Percentiles rank a stretch among this genome's conserved stretches.
phyloP scores from a whole-genome alignment of 768 basidiomycete species.

The Hydnomerulius pinastri region DNA sequence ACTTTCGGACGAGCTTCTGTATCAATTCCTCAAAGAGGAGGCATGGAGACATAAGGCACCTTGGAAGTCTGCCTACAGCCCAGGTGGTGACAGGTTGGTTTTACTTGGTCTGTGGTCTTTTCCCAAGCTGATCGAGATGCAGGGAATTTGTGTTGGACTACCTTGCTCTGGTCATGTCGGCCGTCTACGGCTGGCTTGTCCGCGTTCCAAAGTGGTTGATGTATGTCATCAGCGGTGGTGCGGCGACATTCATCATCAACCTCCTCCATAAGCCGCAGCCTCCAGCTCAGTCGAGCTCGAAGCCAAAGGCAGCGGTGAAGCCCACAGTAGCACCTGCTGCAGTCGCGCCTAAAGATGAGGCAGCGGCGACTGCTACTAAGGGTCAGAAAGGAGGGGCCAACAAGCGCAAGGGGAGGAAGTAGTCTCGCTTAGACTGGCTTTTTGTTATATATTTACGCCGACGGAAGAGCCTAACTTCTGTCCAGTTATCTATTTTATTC shows the following conservation, averaged over 20 bases:
- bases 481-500: neutral
- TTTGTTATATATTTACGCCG: no score
- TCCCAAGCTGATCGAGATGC: constrained; percentile 9
- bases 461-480: no score
- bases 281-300: constrained; percentile 5
- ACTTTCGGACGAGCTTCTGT: constrained; percentile 58
- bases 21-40: constrained; percentile 66
- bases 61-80: constrained; percentile 71
- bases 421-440: no score
- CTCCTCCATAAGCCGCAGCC: constrained; percentile 51
- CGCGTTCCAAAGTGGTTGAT: constrained; percentile 73
- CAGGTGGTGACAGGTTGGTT: constrained; percentile 72
- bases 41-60: constrained; percentile 62
- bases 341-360: constrained; percentile 4
- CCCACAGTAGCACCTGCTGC: neutral
- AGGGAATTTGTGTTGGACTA: constrained; percentile 74
- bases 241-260: constrained; percentile 68
- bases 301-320: constrained; percentile 3
- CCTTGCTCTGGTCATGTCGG: constrained; percentile 49
- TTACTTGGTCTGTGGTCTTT: neutral
- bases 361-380: constrained; percentile 15
- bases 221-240: constrained; percentile 61
- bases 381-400: constrained; percentile 20
- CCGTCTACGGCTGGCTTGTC: constrained; percentile 52
- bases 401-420: constrained; percentile 33